These are phyloP conservation scores for Boletus semigastroideus DNA, from an alignment of 1,284 basidiomycete genomes.

Conservation along the genomic window DNA sequence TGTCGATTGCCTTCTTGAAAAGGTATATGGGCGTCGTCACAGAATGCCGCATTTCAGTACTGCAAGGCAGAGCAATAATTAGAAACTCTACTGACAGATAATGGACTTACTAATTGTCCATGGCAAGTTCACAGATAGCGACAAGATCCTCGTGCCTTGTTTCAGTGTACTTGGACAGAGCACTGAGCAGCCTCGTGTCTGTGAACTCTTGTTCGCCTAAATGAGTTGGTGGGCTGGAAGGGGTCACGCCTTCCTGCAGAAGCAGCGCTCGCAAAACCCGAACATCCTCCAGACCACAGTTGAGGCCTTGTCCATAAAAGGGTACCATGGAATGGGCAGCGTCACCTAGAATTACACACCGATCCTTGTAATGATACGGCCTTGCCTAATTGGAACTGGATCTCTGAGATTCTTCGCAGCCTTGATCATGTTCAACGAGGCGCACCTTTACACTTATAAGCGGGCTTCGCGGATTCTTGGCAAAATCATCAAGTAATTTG, in stretches of 20 bases:
- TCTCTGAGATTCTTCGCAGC: conserved; percentile 17
- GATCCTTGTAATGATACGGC: conserved; percentile 89
- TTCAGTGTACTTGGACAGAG: conserved; percentile 76
- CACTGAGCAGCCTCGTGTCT: conserved; percentile 61
- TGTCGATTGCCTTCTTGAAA: conserved; percentile 82
- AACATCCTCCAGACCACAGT: conserved; percentile 97
- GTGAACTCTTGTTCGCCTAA: conserved; percentile 39
- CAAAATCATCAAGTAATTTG: conserved; percentile 73
- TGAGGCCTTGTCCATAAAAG: conserved; percentile 98
- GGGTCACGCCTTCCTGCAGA: conserved; percentile 63
- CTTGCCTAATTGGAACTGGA: conserved; percentile 54
- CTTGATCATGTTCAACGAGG: conserved; percentile 23
- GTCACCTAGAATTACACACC: conserved; percentile 89
- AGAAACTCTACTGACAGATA: conserved; percentile 19
- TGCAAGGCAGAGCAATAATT: conserved; percentile 37
- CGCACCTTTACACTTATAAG: conserved; percentile 89
- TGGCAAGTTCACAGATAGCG: conserved; percentile 89
- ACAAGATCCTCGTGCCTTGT: conserved; percentile 84
- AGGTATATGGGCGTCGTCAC: conserved; percentile 84
- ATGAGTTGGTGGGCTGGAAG: conserved; percentile 32
- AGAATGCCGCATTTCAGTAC: conserved; percentile 91
- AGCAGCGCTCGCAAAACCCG: conserved; percentile 82
- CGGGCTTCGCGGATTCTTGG: conserved; percentile 81
- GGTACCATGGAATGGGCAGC: conserved; percentile 97
- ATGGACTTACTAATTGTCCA: conserved; percentile 88